Base-by-base conservation (phyloP, 2,329 filamentous ascomycete genomes). In the Neophaeococcomyces aloes region DNA sequence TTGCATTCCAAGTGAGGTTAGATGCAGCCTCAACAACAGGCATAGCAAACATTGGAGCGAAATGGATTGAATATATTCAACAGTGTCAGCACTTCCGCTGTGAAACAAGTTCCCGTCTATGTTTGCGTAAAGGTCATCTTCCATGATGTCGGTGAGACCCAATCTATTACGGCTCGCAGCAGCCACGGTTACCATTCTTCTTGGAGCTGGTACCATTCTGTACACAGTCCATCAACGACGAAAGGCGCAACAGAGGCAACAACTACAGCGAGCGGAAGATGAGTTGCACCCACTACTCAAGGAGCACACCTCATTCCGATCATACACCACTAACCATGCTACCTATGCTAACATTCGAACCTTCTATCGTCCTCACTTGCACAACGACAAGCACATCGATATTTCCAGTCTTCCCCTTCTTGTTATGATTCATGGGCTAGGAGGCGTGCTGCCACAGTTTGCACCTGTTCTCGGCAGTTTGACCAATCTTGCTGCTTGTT, bases 391-490 rank as follows among this genome's bases (percentile, higher is more conserved):
- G 60, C 72, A 96, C 3, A 74, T 70, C 32, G 72, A 79, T 48
- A 84, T 86, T 1, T 72, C 75, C 0, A 80, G 84, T 0, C 65
- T 95, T 8, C 91, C 91, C 1, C 67, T 98, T 7, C 67, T 96
- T 3, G 87, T 96, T 33, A 94, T 93, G 59, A 72, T 96, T 45
- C 91, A 96, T 58, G 91, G 91, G 1, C 72, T 96, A 7, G 91
- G 89, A n/a, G 91, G 91, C 38, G 94, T 86, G 1, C 75, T 87
- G 18, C 82, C 86, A 8, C 91, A 96, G 58, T 96, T 95, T 59
- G 75, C 85, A 44, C 78, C 83, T 23, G 67, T 96, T 4, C 66
- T 96, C 13, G 82, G 78, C 15, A 91, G 85, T 61, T 71, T 98
- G 37, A 76, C 83, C 39, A 86, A 93, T 58, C 69, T 87, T 38